phyloP scores from a whole-genome alignment of 2,329 filamentous ascomycete genomes.

The Ophiostoma montium region DNA sequence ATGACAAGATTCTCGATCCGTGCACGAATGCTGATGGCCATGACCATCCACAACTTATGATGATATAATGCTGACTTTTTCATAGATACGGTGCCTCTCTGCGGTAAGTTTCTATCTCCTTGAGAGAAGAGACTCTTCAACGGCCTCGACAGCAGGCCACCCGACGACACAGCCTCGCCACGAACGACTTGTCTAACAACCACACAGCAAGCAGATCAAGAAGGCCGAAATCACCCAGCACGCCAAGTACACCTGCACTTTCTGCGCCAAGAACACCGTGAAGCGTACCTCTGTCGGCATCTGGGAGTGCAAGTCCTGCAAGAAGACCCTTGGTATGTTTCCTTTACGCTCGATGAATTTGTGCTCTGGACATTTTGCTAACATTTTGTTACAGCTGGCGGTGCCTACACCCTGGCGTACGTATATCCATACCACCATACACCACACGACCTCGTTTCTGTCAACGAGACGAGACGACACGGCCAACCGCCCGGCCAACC shows the following conservation, averaged over 20 bases:
- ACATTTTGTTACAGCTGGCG: constrained; percentile 38
- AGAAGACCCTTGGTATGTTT: constrained; percentile 59
- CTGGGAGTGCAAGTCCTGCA: constrained; percentile 93
- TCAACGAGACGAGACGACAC: background rate
- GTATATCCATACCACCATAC: constrained; percentile 35
- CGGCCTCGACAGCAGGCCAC: background rate
- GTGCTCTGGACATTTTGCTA: too few species aligned
- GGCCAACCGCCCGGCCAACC: background rate
- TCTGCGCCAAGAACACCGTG: constrained; percentile 95
- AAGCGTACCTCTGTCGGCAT: constrained; percentile 49
- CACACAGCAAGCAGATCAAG: constrained; percentile 83
- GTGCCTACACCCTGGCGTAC: constrained; percentile 94
- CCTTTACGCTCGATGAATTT: background rate
- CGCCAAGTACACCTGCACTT: constrained; percentile 88
- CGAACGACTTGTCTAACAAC: constrained; percentile 8
- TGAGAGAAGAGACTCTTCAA: background rate
- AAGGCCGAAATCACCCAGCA: constrained; percentile 99
- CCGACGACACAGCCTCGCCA: background rate
- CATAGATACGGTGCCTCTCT: constrained; percentile 93
- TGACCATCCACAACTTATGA: background rate
- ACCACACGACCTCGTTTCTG: too few species aligned
- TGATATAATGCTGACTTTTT: constrained; percentile 5
- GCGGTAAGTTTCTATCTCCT: constrained; percentile 15
- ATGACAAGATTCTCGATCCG: background rate
- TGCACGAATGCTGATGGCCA: background rate